Evolutionary conservation across 2,329 filamentous ascomycete genomes (phyloP).

Genomic region (Exophiala dermatitidis): DNA sequence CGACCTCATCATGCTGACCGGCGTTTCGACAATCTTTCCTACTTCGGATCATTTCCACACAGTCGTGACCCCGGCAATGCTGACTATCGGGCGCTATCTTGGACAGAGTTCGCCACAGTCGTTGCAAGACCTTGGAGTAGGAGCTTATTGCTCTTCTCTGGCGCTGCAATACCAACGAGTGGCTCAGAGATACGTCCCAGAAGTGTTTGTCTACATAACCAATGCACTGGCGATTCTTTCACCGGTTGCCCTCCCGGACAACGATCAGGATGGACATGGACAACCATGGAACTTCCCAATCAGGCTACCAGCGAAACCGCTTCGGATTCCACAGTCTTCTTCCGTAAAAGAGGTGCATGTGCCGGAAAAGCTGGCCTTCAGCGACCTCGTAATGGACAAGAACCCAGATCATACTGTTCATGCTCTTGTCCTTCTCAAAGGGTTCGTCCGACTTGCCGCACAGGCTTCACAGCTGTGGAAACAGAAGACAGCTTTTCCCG

Average conservation of each 20-base stretch:
- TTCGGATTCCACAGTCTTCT: slow-evolving; percentile 41
- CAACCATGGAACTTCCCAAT: slow-evolving; percentile 16
- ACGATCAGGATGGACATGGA: slow-evolving; percentile 8
- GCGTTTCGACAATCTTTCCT: slow-evolving; percentile 76
- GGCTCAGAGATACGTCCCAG: slow-evolving; percentile 82
- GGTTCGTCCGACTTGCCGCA: slow-evolving; percentile 57
- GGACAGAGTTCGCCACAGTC: slow-evolving; percentile 64
- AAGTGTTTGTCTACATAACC: slow-evolving; percentile 72
- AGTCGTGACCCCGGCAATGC: slow-evolving; percentile 81
- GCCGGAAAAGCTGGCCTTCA: slow-evolving; percentile 52
- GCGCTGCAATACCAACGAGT: slow-evolving; percentile 74
- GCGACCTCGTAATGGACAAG: slow-evolving; percentile 9
- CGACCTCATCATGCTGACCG: slow-evolving; percentile 76
- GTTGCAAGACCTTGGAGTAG: slow-evolving; percentile 61
- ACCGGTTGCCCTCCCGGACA: slow-evolving; percentile 12
- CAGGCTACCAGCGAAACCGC: slow-evolving; percentile 38
- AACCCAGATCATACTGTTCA: neutral
- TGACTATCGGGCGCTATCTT: slow-evolving; percentile 76
- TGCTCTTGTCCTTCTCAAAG: slow-evolving; percentile 15
- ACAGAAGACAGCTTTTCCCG: slow-evolving; percentile 64
- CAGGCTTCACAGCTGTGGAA: slow-evolving; percentile 66
- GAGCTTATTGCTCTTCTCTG: slow-evolving; percentile 71
- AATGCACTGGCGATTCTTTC: slow-evolving; percentile 64
- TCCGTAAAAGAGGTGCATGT: slow-evolving; percentile 26
- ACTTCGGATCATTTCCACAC: slow-evolving; percentile 97